Conservation (phyloP, 1,284 basidiomycete genomes). For the Ganoderma lingzhi region DNA sequence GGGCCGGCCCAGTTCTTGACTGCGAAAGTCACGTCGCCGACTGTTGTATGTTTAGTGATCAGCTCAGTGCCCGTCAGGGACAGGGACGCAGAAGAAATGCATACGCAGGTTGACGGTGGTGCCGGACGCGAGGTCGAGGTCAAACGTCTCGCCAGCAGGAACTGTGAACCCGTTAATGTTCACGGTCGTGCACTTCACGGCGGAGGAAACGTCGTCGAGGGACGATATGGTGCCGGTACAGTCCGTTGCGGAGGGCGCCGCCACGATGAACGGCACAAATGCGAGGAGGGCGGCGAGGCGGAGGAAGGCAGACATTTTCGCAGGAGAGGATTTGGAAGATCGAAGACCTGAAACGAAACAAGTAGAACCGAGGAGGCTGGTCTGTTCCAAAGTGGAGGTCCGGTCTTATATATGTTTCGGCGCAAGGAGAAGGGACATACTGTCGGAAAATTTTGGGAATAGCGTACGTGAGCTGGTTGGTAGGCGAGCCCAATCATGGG, state of each 20-base stretch:
- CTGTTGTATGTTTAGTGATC: conserved; percentile 11
- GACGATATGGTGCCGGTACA: conserved; percentile 47
- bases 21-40: conserved; percentile 33
- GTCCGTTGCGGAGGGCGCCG: conserved; percentile 20
- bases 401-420: not conserved
- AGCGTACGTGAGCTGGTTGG: not conserved
- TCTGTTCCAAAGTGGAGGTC: not conserved
- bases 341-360: not conserved
- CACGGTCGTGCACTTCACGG: conserved; percentile 44
- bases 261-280: conserved; percentile 21
- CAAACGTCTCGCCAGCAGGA: conserved; percentile 33
- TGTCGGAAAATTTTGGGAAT: not conserved
- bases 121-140: conserved; percentile 29
- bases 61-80: not conserved
- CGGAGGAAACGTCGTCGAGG: conserved; percentile 41
- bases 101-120: conserved; percentile 33
- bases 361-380: not conserved
- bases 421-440: not conserved
- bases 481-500: not conserved
- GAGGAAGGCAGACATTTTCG: conserved; percentile 24
- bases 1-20: conserved; percentile 33
- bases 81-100: conserved; percentile 4
- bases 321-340: not conserved
- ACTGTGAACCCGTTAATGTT: conserved; percentile 45
- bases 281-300: conserved; percentile 26